These are phyloP conservation scores for Cucumis cinereus DNA, from an alignment of 306 rosid species.

Conservation along the genomic window DNA sequence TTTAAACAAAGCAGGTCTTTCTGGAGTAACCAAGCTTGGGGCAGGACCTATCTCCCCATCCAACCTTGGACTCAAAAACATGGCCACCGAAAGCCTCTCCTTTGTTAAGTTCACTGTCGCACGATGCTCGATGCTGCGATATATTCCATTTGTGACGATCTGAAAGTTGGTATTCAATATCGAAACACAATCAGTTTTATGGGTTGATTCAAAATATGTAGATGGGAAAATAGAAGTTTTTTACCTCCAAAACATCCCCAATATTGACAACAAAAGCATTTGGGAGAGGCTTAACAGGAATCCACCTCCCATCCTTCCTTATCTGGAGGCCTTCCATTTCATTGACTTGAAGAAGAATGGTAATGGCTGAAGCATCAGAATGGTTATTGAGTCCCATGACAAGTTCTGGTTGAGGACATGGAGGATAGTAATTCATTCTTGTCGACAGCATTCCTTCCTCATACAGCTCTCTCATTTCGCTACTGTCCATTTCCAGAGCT, in stretches of 20 bases:
- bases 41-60: conserved; percentile 35
- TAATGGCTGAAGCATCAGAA: conserved; percentile 16
- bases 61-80: conserved; percentile 27
- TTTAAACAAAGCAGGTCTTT: conserved; percentile 21
- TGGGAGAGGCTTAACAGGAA: conserved; percentile 15
- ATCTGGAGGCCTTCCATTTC: conserved; percentile 26
- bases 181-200: not conserved
- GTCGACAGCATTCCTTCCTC: conserved; percentile 14
- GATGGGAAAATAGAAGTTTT: not conserved
- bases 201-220: not conserved
- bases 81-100: conserved; percentile 8
- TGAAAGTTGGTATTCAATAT: not conserved
- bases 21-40: conserved; percentile 4
- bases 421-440: conserved; percentile 34
- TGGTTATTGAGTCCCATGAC: conserved; percentile 23
- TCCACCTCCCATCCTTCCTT: conserved; percentile 21
- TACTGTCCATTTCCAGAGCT: conserved; percentile 11
- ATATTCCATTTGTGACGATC: conserved; percentile 41
- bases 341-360: conserved; percentile 26
- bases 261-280: conserved; percentile 22
- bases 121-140: conserved; percentile 22
- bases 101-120: conserved; percentile 22
- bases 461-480: conserved; percentile 13
- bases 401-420: conserved; percentile 27
- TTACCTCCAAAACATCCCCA: conserved; percentile 29